phyloP scores from a whole-genome alignment of 352 stramenopile species.

The Pythium dissimile region DNA sequence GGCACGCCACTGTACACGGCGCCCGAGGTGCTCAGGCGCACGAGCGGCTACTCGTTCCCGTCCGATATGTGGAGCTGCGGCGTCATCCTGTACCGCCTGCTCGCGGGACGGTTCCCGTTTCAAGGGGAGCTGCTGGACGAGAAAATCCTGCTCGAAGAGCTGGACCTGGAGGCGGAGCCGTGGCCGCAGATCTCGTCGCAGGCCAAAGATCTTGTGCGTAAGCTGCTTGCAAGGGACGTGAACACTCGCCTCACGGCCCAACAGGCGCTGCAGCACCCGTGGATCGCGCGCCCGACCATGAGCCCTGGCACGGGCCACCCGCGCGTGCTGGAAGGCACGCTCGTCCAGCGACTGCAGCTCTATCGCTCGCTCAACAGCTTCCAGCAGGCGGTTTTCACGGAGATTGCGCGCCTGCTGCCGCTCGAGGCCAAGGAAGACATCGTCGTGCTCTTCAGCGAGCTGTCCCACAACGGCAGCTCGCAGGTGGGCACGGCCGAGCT shows the following conservation, averaged over 20 bases:
- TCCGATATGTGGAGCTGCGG: slow-evolving; percentile 80
- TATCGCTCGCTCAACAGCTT: slow-evolving; percentile 72
- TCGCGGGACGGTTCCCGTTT: slow-evolving; percentile 65
- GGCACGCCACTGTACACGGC: slow-evolving; percentile 75
- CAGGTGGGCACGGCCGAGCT: slow-evolving; percentile 57
- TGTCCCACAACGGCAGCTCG: slow-evolving; percentile 43
- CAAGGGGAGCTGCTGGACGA: slow-evolving; percentile 58
- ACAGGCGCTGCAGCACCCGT: slow-evolving; percentile 63
- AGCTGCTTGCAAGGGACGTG: slow-evolving; percentile 50
- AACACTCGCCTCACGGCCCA: slow-evolving; percentile 41
- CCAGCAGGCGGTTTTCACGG: slow-evolving; percentile 59
- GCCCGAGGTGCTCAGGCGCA: slow-evolving; percentile 49
- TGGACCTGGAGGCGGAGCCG: slow-evolving; percentile 45
- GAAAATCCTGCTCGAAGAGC: slow-evolving; percentile 49
- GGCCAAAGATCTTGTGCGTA: slow-evolving; percentile 47
- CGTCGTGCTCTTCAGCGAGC: slow-evolving; percentile 64
- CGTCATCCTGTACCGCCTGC: slow-evolving; percentile 68
- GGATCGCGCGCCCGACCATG: slow-evolving; percentile 37
- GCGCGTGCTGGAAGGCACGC: slow-evolving; percentile 46
- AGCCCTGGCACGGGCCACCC: neutral
- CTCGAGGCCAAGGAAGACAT: slow-evolving; percentile 54
- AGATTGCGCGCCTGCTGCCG: slow-evolving; percentile 50
- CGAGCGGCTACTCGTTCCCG: slow-evolving; percentile 50
- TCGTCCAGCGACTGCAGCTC: slow-evolving; percentile 72
- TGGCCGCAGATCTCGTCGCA: slow-evolving; percentile 55